phyloP scores from a whole-genome alignment of 108 stramenopile species.

The Nitzschia inconspicua region DNA sequence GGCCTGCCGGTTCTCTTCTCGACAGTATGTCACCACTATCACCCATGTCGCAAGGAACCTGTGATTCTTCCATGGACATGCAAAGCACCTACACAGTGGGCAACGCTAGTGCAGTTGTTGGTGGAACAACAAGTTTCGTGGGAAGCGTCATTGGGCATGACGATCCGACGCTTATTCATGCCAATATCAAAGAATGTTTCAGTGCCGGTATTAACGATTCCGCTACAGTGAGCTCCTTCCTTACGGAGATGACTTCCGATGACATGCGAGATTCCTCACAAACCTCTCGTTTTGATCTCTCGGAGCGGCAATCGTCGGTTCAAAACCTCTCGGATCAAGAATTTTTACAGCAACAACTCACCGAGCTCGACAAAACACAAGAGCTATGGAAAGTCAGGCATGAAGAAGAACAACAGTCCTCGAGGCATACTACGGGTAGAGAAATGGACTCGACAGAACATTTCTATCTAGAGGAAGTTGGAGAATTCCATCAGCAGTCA shows the following conservation, averaged over 20 bases:
- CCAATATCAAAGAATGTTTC: background rate
- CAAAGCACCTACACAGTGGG: background rate
- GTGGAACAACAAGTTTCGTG: no score
- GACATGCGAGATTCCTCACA: background rate
- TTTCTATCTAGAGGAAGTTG: slow-evolving; percentile 17
- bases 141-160: slow-evolving; percentile 25
- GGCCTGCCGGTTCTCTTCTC: background rate
- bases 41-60: background rate
- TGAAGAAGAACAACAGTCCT: background rate
- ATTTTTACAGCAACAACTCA: slow-evolving; percentile 13
- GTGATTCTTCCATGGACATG: background rate
- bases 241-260: slow-evolving; percentile 6
- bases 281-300: background rate
- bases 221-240: slow-evolving; percentile 23
- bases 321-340: background rate
- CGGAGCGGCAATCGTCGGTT: background rate
- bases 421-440: no score
- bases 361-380: slow-evolving; percentile 20
- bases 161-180: slow-evolving; percentile 19
- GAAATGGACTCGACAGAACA: background rate
- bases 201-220: background rate
- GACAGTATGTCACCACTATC: background rate
- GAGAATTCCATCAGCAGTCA: background rate
- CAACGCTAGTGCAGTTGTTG: background rate
- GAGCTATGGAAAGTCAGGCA: slow-evolving; percentile 13